Base-by-base conservation (phyloP, 352 stramenopile species). In the Phytophthora hybrid region DNA sequence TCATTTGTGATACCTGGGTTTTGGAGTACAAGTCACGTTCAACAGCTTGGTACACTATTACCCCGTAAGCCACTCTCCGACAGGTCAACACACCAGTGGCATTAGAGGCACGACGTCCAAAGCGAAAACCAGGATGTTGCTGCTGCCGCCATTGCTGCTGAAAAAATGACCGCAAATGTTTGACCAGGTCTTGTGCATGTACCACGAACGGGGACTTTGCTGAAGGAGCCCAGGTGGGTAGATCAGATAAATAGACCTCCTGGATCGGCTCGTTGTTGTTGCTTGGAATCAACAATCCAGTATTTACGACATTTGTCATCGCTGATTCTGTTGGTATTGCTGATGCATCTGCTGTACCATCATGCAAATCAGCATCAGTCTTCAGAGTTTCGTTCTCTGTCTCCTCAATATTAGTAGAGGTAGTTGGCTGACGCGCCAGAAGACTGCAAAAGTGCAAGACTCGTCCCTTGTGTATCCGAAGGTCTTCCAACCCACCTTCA, bases 201-300 rank as follows among this genome's bases (percentile, higher is more conserved):
- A n/a, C 59, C 39, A 26, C 58, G 41, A 71, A 75, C 3, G 59
- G 21, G n/a, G 13, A 74, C 10, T 13, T 14, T 47, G 63, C 9
- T 14, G 52, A 70, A 53, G 63, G 68, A 31, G 16, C 16, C 68
- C 63, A 76, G 4, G 23, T 16, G 7, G 63, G 52, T n/a, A 59
- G 59, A 53, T 68, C 55, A 7, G 66, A 34, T 19, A 84, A 34
- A 61, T 81, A 85, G 11, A 85, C 56, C 52, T 85, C 79, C 19
- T 84, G 63, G 10, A 85, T 53, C 6, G 76, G 54, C 13, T 79
- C 74, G 3, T 63, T 53, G 53, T 4, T 63, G 21, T 53, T 60
- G 49, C 57, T 73, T n/a, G 79, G 77, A 29, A 85, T 81, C 16
- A 84, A 19, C 29, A 81, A 54, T 1, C 74, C 79, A 31, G 58